Evolutionary conservation across 352 stramenopile genomes (phyloP), one percentile per base, ranked within the genome.

Genomic region (Peronospora destructor): DNA sequence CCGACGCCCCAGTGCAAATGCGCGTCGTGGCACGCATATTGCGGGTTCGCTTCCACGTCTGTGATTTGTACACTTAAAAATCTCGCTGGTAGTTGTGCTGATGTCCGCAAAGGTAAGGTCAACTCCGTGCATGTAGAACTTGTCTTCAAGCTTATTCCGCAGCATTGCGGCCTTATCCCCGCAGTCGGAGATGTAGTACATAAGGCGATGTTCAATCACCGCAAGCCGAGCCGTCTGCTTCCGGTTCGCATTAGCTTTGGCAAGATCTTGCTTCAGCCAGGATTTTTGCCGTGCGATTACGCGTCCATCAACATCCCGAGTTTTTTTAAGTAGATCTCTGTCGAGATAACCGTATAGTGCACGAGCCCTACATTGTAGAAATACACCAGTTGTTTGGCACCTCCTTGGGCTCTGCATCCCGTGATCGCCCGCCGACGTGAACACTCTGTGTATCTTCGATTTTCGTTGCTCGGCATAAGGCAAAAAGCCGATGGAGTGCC

Each of bases 61-160:
- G 25, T 2, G 58, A 73, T 14, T 71, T 68, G 61, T 91, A 91
- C 5, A 95, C 64, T 53, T 94, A 83, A 43, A 80, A 94, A 14
- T 76, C 82, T 33, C 86, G 76, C 54, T 95, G 84, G 64, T 94
- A 95, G 64, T 95, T 95, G 75, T 95, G 86, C 52, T 94, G 82
- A 61, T 95, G 86, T 7, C 86, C 86, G 30, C 81, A 91, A 25
- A 95, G 61, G 66, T 94, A 95, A 95, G 56, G 41, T 95, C 85
- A 11, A 95, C 85, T 28, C 82, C 82, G 43, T 89, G 57, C 14
- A 68, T 45, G 55, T 84, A 91, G 35, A 94, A 87, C 16, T 92
- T 56, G 21, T 92, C 72, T 45, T 95, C 85, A 29, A 95, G 70
- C 9, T 66, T 70, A 23, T 71, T 56, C 1, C 80, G 75, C 42